Evolutionary conservation across 176 grass and related monocot species (phyloP).

Genomic region (Pontederia crassipes): DNA sequence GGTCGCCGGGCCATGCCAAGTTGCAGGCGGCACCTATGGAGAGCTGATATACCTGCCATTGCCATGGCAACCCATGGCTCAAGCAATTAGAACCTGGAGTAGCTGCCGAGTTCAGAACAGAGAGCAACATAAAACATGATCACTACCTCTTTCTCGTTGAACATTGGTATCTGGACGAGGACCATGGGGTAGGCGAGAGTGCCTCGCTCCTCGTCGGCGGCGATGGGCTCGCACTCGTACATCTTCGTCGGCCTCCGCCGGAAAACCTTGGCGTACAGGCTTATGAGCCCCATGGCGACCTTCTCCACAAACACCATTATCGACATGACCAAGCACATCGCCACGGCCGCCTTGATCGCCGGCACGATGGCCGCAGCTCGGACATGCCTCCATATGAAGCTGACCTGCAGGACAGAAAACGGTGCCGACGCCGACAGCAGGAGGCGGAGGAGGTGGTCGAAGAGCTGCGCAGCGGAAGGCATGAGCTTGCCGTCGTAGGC

Average conservation of each 20-base stretch:
- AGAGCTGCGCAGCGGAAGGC: too few species aligned
- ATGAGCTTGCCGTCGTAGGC: too few species aligned
- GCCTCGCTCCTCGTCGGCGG: conserved; percentile 28
- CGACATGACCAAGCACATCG: conserved; percentile 29
- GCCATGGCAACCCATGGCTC: not conserved
- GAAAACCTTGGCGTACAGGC: conserved; percentile 30
- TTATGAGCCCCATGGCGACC: conserved; percentile 21
- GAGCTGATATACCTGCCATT: conserved; percentile 79
- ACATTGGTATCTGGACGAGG: conserved; percentile 98
- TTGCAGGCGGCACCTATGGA: conserved; percentile 85
- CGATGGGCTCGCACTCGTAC: conserved; percentile 37
- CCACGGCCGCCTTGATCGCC: not conserved
- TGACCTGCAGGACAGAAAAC: too few species aligned
- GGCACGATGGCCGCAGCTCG: conserved; percentile 22
- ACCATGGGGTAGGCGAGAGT: conserved; percentile 44
- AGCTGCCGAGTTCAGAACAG: not conserved
- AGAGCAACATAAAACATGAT: not conserved
- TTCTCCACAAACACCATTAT: conserved; percentile 35
- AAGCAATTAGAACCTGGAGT: not conserved
- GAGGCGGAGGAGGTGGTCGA: too few species aligned
- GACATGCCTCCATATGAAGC: conserved; percentile 6
- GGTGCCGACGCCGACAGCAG: too few species aligned
- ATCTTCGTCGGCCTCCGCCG: conserved; percentile 20
- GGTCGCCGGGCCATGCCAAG: conserved; percentile 61
- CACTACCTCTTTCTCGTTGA: conserved; percentile 93